phyloP scores from a whole-genome alignment of 805 yeast genomes.

The Yamadazyma laniorum region DNA sequence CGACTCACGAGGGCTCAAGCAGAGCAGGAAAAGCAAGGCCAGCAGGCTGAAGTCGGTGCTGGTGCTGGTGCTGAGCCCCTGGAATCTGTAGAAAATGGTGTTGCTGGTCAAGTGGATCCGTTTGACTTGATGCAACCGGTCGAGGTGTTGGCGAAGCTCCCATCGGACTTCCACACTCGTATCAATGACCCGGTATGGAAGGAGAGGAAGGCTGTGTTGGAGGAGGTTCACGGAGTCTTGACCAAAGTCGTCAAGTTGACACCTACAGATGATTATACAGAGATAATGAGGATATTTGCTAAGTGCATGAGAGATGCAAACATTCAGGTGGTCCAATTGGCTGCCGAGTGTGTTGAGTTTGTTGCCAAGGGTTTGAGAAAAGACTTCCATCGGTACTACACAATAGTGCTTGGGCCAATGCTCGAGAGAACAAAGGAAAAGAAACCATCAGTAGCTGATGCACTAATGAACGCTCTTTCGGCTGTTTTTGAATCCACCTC shows the following conservation, averaged over 20 bases:
- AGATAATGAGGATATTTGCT: slow-evolving; percentile 60
- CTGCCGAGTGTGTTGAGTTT: slow-evolving; percentile 62
- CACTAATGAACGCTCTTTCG: slow-evolving; percentile 65
- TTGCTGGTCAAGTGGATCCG: slow-evolving; percentile 48
- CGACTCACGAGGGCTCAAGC: slow-evolving; percentile 47
- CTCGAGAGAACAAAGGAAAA: slow-evolving; percentile 87
- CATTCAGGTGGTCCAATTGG: slow-evolving; percentile 76
- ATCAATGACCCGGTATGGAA: slow-evolving; percentile 78
- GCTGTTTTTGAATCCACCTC: slow-evolving; percentile 55
- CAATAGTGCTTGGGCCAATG: slow-evolving; percentile 55
- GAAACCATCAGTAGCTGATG: slow-evolving; percentile 72
- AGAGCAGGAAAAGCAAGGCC: slow-evolving; percentile 17
- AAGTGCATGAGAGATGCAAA: slow-evolving; percentile 85
- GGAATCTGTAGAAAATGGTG: slow-evolving; percentile 5
- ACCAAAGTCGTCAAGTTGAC: slow-evolving; percentile 54
- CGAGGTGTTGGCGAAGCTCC: slow-evolving; percentile 63
- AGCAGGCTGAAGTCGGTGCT: slow-evolving; percentile 31
- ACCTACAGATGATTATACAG: slow-evolving; percentile 58
- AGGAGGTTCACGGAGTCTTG: slow-evolving; percentile 51
- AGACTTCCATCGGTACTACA: slow-evolving; percentile 54
- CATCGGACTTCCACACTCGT: slow-evolving; percentile 55
- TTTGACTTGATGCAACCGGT: slow-evolving; percentile 70
- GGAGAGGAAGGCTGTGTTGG: slow-evolving; percentile 83
- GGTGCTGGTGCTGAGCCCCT: slow-evolving; percentile 4
- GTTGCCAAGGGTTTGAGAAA: slow-evolving; percentile 66